Evolutionary conservation across 139 green algal species (phyloP), one percentile per base, ranked within the genome.

Genomic region (Tetraselmis chui): DNA sequence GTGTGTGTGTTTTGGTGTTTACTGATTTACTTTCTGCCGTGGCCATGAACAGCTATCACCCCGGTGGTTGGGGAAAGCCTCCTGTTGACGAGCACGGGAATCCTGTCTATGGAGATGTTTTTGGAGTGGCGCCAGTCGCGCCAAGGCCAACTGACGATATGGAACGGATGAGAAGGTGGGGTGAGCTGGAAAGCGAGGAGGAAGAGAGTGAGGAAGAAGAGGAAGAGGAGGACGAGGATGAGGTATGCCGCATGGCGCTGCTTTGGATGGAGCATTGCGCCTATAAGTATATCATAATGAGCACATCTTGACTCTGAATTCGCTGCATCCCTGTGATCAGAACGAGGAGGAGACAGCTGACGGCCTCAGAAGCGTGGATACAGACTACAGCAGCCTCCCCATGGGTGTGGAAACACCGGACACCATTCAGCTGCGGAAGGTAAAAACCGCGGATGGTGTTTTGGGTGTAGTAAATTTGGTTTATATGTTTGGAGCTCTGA

Each of bases 101-200:
- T 76, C 95, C 96, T 23, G 82, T 99, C 31, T 99, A 99, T 86
- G 97, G 97, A 28, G 94, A 99, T 85, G 96, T 99, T 67, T 99
- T 99, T 88, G 94, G 92, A 5, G 83, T 93, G 84, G 82, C 0
- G 76, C 78, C 22, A 80, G 83, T 30, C 32, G 29, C 1, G 74
- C 31, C 58, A 84, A 87, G 5, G 90, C 80, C 76, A 83, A 92
- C 11, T 76, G 88, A 90, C 29, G 87, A 94, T 84, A 84, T 96
- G 76, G 93, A 96, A 79, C 92, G 91, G 83, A 82, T 27, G 32
- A 80, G 82, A 31, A 85, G 83, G 11, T 98, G 94, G 93, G 93
- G 94, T 18, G 91, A 95, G 78, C 84, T 98, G 80, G 92, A 94
- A 59, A 86, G 86, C 28, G 91, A 93, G 25, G 89, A 93, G 45